phyloP scores from a whole-genome alignment of 805 yeast genomes.

The Isabelozyma rhagii region DNA sequence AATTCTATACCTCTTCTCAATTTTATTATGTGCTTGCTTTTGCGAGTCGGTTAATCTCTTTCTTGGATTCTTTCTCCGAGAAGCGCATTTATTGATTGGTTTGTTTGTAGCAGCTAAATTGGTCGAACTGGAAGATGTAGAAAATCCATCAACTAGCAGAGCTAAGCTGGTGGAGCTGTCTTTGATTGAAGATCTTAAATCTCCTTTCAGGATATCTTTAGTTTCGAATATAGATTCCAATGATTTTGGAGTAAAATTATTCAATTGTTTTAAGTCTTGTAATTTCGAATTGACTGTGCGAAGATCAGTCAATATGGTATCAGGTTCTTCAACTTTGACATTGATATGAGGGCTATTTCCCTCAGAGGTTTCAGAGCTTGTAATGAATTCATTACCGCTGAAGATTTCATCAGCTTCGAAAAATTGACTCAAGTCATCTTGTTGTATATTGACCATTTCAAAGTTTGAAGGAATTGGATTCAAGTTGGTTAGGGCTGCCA shows the following conservation, averaged over 20 bases:
- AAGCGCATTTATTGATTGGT: not conserved
- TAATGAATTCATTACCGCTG: conserved; percentile 4
- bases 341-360: not conserved
- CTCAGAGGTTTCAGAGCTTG: conserved; percentile 9
- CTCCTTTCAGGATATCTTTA: conserved; percentile 22
- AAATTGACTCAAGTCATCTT: not conserved
- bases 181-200: not conserved
- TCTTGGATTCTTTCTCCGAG: conserved; percentile 45
- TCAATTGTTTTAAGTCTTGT: conserved; percentile 8
- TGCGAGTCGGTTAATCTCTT: conserved; percentile 57
- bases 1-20: conserved; percentile 68
- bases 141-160: not conserved
- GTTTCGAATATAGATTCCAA: conserved; percentile 28
- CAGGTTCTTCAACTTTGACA: conserved; percentile 1
- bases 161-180: not conserved
- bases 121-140: not conserved
- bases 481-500: conserved; percentile 2
- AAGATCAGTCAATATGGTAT: not conserved
- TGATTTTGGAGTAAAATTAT: conserved; percentile 18
- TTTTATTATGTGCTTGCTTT: conserved; percentile 69
- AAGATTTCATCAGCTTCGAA: conserved; percentile 7
- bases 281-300: not conserved
- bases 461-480: not conserved
- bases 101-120: not conserved
- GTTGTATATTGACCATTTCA: not conserved